phyloP scores from a whole-genome alignment of 805 yeast species.

The Kodamaea jinghongensis region DNA sequence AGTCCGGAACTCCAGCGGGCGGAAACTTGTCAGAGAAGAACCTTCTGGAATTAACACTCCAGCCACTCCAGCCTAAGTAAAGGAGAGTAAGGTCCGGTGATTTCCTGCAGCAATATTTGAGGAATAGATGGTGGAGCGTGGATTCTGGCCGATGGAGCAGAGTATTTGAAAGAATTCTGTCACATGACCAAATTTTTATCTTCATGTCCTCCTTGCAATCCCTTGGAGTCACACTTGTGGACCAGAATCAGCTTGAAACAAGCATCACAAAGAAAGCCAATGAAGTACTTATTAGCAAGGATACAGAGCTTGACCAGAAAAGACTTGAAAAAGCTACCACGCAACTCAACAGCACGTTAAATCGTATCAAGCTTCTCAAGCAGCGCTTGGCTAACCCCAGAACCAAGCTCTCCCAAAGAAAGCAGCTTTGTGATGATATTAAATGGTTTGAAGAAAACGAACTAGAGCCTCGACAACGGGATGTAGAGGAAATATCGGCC shows the following conservation, averaged over 20 bases:
- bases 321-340: slow-evolving; percentile 67
- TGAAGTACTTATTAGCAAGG: slow-evolving; percentile 55
- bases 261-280: slow-evolving; percentile 70
- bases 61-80: too few species aligned
- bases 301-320: slow-evolving; percentile 68
- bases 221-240: slow-evolving; percentile 51
- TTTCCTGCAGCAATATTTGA: too few species aligned
- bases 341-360: slow-evolving; percentile 41
- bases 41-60: too few species aligned
- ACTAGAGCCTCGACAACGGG: slow-evolving; percentile 51
- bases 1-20: too few species aligned
- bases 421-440: slow-evolving; percentile 53
- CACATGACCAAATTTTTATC: too few species aligned
- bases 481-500: slow-evolving; percentile 51
- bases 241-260: slow-evolving; percentile 77
- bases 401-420: slow-evolving; percentile 65
- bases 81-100: too few species aligned
- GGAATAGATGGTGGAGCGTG: too few species aligned
- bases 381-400: slow-evolving; percentile 48
- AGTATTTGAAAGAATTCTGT: too few species aligned
- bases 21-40: too few species aligned
- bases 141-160: too few species aligned
- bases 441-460: slow-evolving; percentile 48
- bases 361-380: slow-evolving; percentile 47
- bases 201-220: slow-evolving; percentile 2